Percentiles rank a stretch among this genome's conserved stretches.
phyloP scores from a whole-genome alignment of 257 asterid genomes.

The Lycium ferocissimum region DNA sequence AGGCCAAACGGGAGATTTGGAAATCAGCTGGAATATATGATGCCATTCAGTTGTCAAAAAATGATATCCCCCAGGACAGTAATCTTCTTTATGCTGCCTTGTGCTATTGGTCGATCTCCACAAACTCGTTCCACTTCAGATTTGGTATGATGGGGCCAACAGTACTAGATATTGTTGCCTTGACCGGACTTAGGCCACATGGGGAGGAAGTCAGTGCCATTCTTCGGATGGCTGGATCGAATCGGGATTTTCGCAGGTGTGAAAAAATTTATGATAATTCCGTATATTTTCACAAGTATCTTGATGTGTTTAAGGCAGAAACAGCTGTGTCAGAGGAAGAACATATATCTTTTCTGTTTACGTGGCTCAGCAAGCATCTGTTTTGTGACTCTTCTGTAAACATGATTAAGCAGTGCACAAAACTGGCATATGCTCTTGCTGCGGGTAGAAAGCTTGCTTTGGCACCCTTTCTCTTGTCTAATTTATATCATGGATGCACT shows the following conservation, averaged over 20 bases:
- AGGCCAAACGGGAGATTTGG: not conserved
- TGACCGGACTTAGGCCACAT: conserved; percentile 15
- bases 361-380: conserved; percentile 1
- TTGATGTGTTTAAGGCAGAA: too few species aligned
- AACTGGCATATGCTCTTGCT: not conserved
- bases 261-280: too few species aligned
- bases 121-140: conserved; percentile 22
- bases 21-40: not conserved
- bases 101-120: conserved; percentile 23
- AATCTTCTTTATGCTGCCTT: conserved; percentile 22
- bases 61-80: not conserved
- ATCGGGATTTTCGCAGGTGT: too few species aligned
- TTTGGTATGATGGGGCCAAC: conserved; percentile 15
- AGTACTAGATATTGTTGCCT: conserved; percentile 20
- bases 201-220: not conserved
- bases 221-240: too few species aligned
- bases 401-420: too few species aligned
- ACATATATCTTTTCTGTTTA: not conserved
- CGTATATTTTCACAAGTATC: too few species aligned
- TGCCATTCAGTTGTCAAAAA: conserved; percentile 14
- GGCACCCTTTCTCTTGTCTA: conserved; percentile 1
- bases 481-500: not conserved
- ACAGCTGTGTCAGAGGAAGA: not conserved
- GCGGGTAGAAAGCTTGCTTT: not conserved
- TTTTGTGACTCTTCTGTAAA: not conserved